Evolutionary conservation across 352 stramenopile genomes (phyloP), one percentile per base, ranked within the genome.

Genomic region (Saprolegnia parasitica): DNA sequence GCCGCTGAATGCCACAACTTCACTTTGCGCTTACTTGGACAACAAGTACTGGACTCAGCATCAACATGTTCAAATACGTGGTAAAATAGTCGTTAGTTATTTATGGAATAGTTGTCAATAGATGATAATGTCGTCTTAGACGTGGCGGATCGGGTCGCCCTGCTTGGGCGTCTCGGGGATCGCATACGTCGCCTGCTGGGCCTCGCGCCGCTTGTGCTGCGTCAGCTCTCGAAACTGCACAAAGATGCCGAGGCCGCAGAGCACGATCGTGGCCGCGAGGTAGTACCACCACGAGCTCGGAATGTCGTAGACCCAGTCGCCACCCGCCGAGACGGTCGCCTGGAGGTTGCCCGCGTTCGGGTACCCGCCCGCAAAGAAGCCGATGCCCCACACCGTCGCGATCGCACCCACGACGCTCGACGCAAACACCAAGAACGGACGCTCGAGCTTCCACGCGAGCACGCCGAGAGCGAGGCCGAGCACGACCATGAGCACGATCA

Each of bases 281-380:
- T 88, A 90, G 18, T 68, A 70, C 76, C 79, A 87, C 82, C 82
- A 87, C 11, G 72, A 77, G 45, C 68, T 70, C 13, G 81, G 81
- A 26, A 89, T 73, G 46, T 76, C 32, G 74, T 86, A 86, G 42
- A 76, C 65, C 55, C 71, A 82, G 49, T 80, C 70, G 37, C 76
- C 77, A 52, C 21, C 46, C 46, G 46, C 18, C 46, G 46, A 52
- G 18, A 52, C 18, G 18, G 46, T 52, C 46, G 18, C 21, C 42
- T 78, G 75, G 24, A 90, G 74, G 54, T 81, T 72, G 18, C 76
- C 77, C 29, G 73, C 78, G 46, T 85, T 90, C 15, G 81, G 80
- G 67, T 86, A 90, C 57, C 81, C 77, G 10, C 81, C 81, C 6
- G 78, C 75, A 47, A 90, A 89, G 67, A 85, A 90, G 4, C 81